These are phyloP conservation scores for Ocimum tenuiflorum DNA, from an alignment of 257 asterid genomes.

Conservation along the genomic window DNA sequence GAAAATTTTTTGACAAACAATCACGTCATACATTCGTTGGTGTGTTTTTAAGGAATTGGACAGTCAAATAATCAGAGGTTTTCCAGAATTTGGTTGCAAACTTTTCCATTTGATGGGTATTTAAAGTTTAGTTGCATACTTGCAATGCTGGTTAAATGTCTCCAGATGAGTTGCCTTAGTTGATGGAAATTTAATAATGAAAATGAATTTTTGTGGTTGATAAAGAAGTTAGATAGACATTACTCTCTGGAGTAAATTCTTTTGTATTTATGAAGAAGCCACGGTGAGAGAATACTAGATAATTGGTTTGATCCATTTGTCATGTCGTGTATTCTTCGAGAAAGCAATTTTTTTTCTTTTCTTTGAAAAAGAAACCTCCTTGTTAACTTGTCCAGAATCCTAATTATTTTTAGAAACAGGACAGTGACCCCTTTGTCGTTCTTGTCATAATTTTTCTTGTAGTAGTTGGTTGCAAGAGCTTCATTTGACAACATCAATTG, in stretches of 20 bases:
- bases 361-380: too few species aligned
- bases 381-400: neutral
- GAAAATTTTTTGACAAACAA: neutral
- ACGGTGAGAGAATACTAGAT: neutral
- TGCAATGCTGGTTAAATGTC: conserved; percentile 6
- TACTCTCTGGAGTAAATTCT: neutral
- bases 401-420: neutral
- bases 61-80: neutral
- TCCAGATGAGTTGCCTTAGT: conserved; percentile 4
- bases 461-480: neutral
- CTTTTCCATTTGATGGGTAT: neutral
- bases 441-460: neutral
- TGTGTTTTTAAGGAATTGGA: neutral
- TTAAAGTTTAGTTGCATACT: conserved; percentile 9
- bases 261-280: neutral
- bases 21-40: neutral
- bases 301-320: neutral
- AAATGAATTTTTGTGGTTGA: neutral
- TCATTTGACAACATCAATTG: neutral
- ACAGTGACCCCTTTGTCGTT: neutral
- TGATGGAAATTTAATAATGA: conserved; percentile 1
- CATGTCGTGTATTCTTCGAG: too few species aligned
- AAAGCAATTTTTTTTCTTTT: too few species aligned
- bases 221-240: neutral
- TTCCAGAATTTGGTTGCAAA: neutral